Percentiles rank a stretch among this genome's conserved stretches.
These are phyloP conservation scores for Citrus mangshanensis DNA, from an alignment of 345 rosid species.

Conservation along the genomic window DNA sequence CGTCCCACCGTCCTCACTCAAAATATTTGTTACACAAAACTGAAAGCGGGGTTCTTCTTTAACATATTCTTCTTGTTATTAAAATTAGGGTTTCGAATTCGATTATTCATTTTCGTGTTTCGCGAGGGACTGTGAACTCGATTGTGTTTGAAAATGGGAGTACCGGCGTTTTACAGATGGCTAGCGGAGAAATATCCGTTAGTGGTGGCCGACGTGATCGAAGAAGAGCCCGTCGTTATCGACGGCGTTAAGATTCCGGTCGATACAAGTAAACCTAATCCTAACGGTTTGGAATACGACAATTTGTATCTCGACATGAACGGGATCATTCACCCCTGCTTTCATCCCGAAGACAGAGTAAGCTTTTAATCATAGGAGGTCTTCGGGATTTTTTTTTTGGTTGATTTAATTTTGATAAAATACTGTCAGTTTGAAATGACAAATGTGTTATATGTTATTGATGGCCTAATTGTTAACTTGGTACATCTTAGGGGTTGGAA, in stretches of 20 bases:
- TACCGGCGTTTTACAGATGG: conserved; percentile 95
- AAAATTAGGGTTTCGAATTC: conserved; percentile 18
- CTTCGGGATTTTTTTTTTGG: neutral
- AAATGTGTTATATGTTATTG: neutral
- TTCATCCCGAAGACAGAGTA: conserved; percentile 94
- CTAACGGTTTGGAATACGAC: conserved; percentile 78
- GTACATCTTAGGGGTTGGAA: neutral
- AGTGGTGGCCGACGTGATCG: conserved; percentile 71
- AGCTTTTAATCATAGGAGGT: neutral
- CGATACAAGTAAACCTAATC: conserved; percentile 78
- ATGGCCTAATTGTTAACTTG: neutral
- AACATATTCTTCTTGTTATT: neutral
- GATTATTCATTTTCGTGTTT: neutral
- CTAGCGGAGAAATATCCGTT: conserved; percentile 84
- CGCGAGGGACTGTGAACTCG: conserved; percentile 2
- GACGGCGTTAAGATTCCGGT: conserved; percentile 68
- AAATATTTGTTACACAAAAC: neutral
- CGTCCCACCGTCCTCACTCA: neutral
- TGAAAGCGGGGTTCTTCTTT: neutral
- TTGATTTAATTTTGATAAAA: neutral
- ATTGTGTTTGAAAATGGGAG: conserved; percentile 58
- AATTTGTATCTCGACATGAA: conserved; percentile 98
- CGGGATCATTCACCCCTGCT: conserved; percentile 97
- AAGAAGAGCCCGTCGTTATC: conserved; percentile 71
- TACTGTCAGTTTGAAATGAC: neutral